These are phyloP conservation scores for Orobanche coerulescens DNA, from an alignment of 257 asterid genomes.

Conservation along the genomic window DNA sequence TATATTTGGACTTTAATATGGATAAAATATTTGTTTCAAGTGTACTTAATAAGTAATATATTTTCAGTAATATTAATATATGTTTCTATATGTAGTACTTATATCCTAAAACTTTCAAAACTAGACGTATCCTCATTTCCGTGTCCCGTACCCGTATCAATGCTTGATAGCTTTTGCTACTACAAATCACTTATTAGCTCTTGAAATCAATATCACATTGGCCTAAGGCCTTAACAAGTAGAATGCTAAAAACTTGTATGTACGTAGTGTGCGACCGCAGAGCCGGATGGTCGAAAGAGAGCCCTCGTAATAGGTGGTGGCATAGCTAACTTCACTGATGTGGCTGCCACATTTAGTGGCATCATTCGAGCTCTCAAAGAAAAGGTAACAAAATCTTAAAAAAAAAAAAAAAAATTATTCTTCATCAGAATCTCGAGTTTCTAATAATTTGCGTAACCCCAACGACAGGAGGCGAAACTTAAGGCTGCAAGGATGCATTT, in stretches of 20 bases:
- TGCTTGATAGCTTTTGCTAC: too few relatives aligned
- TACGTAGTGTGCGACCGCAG: conserved; percentile 86
- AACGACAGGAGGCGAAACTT: conserved; percentile 74
- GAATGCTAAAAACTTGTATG: background rate
- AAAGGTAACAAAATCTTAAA: conserved; percentile 39
- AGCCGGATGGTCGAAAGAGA: conserved; percentile 78
- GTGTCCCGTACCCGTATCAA: too few relatives aligned
- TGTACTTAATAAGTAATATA: too few relatives aligned
- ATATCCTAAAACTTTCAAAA: too few relatives aligned
- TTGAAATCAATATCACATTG: too few relatives aligned
- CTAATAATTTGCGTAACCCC: background rate
- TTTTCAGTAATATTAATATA: too few relatives aligned
- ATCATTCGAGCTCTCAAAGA: conserved; percentile 84
- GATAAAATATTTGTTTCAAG: too few relatives aligned
- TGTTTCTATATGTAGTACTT: too few relatives aligned
- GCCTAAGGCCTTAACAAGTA: background rate
- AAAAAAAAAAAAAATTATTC: background rate
- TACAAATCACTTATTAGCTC: too few relatives aligned
- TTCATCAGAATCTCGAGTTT: background rate
- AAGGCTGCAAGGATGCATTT: conserved; percentile 81
- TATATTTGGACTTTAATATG: too few relatives aligned
- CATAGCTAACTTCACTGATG: conserved; percentile 92
- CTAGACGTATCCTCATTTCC: too few relatives aligned
- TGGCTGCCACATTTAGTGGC: conserved; percentile 89
- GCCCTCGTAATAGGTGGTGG: conserved; percentile 97